Conservation (phyloP, 2,329 filamentous ascomycete genomes). For the Penicillium sp. region DNA sequence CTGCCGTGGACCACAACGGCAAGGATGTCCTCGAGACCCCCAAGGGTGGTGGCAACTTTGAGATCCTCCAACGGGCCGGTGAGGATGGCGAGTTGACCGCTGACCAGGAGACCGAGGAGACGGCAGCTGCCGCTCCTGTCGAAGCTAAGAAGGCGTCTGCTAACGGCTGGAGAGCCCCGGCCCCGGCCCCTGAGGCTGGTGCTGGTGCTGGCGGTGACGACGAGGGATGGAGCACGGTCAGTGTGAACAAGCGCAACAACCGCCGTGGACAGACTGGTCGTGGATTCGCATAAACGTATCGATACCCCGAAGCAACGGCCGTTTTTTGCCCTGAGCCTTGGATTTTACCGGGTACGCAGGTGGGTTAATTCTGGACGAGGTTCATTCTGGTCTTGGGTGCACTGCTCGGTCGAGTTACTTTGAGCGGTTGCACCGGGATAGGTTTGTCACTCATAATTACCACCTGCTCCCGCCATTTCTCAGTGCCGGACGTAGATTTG, state of each 20-base stretch:
- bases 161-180: conserved; percentile 44
- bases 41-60: conserved; percentile 52
- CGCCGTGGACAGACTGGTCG: conserved; percentile 44
- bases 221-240: conserved; percentile 52
- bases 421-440: background rate
- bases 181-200: conserved; percentile 30
- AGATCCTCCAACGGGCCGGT: conserved; percentile 54
- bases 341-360: conserved; percentile 11
- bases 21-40: conserved; percentile 44
- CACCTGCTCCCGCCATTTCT: background rate
- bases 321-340: conserved; percentile 8
- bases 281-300: conserved; percentile 42
- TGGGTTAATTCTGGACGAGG: conserved; percentile 10
- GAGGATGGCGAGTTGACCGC: conserved; percentile 50
- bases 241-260: conserved; percentile 46
- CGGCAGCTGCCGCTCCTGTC: conserved; percentile 44
- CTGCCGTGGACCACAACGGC: conserved; percentile 39
- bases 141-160: conserved; percentile 57
- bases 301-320: conserved; percentile 33
- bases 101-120: conserved; percentile 53
- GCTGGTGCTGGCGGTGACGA: conserved; percentile 37
- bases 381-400: background rate
- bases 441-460: conserved; percentile 9
- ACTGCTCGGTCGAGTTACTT: conserved; percentile 2
- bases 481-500: conserved; percentile 6